phyloP scores from a whole-genome alignment of 1,284 basidiomycete species.

The Grifola frondosa region DNA sequence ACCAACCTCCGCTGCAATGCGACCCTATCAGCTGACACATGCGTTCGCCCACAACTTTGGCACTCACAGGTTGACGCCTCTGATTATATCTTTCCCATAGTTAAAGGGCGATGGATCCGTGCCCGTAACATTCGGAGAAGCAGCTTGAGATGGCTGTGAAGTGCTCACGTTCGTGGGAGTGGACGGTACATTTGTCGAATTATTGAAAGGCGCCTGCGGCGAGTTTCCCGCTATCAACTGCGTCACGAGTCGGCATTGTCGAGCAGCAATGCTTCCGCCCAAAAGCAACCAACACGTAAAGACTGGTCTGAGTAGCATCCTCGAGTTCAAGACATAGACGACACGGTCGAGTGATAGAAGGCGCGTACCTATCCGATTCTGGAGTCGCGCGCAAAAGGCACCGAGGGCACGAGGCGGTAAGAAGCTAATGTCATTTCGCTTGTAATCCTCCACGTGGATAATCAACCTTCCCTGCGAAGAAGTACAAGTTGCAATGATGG shows the following conservation, averaged over 20 bases:
- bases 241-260: conserved; percentile 26
- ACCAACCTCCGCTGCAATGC: conserved; percentile 55
- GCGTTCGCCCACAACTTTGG: conserved; percentile 1
- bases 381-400: neutral
- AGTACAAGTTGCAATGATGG: neutral
- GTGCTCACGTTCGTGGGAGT: conserved; percentile 9
- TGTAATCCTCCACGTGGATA: too few relatives aligned
- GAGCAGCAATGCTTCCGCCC: conserved; percentile 12
- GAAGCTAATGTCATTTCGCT: too few relatives aligned
- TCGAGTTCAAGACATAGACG: conserved; percentile 6
- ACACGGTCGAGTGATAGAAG: neutral
- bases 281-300: conserved; percentile 7
- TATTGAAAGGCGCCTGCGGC: conserved; percentile 11
- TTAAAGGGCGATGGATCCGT: conserved; percentile 38
- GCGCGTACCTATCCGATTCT: neutral
- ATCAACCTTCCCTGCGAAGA: neutral
- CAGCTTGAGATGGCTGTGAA: conserved; percentile 11
- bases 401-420: neutral
- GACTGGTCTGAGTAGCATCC: conserved; percentile 12
- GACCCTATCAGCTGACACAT: conserved; percentile 1
- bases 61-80: conserved; percentile 66
- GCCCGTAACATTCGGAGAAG: conserved; percentile 2
- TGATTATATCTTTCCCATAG: conserved; percentile 51
- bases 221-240: conserved; percentile 7
- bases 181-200: conserved; percentile 3